A percentile compares a stretch with the other conserved stretches of the same genome.
phyloP scores from a whole-genome alignment of 768 basidiomycete species.

The Calocybe cyanea region DNA sequence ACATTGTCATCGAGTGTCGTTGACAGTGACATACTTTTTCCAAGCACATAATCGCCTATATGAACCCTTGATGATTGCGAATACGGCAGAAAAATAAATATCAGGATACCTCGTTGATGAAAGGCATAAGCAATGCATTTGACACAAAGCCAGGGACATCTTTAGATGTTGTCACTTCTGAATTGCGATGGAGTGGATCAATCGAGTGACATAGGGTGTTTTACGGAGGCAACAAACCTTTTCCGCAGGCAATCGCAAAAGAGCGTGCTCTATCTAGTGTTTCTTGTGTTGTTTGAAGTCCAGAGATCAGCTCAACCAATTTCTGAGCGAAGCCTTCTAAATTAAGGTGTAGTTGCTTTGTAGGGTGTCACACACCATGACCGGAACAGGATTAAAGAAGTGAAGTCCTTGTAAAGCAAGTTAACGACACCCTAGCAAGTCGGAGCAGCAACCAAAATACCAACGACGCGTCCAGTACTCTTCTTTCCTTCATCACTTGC shows the following conservation, averaged over 20 bases:
- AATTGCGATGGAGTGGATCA: too few relatives aligned
- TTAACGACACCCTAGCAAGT: slow-evolving; percentile 68
- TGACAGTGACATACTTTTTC: slow-evolving; percentile 61
- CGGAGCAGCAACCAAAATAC: slow-evolving; percentile 34
- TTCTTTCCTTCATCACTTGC: slow-evolving; percentile 61
- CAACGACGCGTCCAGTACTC: slow-evolving; percentile 76
- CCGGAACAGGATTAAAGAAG: slow-evolving; percentile 96
- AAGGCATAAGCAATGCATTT: slow-evolving; percentile 94
- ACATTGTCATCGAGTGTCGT: not conserved
- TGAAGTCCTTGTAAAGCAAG: slow-evolving; percentile 57
- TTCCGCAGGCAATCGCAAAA: slow-evolving; percentile 46
- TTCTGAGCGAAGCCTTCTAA: slow-evolving; percentile 45
- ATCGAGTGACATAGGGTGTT: not conserved
- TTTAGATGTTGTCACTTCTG: slow-evolving; percentile 86
- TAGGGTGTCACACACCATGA: slow-evolving; percentile 62
- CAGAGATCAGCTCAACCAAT: slow-evolving; percentile 94
- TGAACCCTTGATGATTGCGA: slow-evolving; percentile 3
- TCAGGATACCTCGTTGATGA: slow-evolving; percentile 80
- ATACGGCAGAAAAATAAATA: not conserved
- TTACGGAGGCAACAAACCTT: slow-evolving; percentile 48
- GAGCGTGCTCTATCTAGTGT: slow-evolving; percentile 68
- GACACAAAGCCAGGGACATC: slow-evolving; percentile 97
- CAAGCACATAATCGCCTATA: slow-evolving; percentile 84
- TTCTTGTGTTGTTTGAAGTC: slow-evolving; percentile 80
- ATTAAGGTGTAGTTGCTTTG: not conserved